These are phyloP conservation scores for Epichloe scottii DNA, from an alignment of 2,329 filamentous ascomycete genomes.

Conservation along the genomic window DNA sequence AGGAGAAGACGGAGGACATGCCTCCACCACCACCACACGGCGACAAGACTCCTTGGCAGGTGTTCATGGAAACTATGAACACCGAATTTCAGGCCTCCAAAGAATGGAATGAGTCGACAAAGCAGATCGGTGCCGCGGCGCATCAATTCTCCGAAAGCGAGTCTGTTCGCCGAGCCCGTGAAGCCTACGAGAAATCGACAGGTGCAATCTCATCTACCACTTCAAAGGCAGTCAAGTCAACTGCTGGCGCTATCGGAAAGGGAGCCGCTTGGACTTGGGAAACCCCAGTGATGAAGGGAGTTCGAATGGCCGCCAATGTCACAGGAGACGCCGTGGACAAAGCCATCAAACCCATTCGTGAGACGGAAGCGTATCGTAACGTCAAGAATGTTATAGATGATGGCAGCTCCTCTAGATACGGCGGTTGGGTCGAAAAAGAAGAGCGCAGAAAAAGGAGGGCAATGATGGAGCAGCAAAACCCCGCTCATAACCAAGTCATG, in stretches of 20 bases:
- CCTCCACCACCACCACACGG: slow-evolving; percentile 92
- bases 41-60: slow-evolving; percentile 97
- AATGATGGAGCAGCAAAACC: slow-evolving; percentile 51
- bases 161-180: slow-evolving; percentile 70
- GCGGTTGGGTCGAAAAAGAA: slow-evolving; percentile 94
- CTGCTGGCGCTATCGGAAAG: slow-evolving; percentile 77
- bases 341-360: slow-evolving; percentile 83
- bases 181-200: slow-evolving; percentile 78
- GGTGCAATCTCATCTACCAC: slow-evolving; percentile 71
- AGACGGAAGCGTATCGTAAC: slow-evolving; percentile 89
- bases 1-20: slow-evolving; percentile 53
- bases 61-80: slow-evolving; percentile 94
- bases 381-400: slow-evolving; percentile 96
- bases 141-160: slow-evolving; percentile 91
- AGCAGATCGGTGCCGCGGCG: slow-evolving; percentile 78
- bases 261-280: slow-evolving; percentile 97
- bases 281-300: slow-evolving; percentile 80
- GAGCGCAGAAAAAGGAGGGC: slow-evolving; percentile 75
- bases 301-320: slow-evolving; percentile 72
- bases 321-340: slow-evolving; percentile 85
- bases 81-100: slow-evolving; percentile 92
- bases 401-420: slow-evolving; percentile 88
- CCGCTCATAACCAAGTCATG: slow-evolving; percentile 42
- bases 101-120: slow-evolving; percentile 98
- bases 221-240: slow-evolving; percentile 69